Conservation (phyloP, 179 eudicot species). For the Amaranthus tricolor region DNA sequence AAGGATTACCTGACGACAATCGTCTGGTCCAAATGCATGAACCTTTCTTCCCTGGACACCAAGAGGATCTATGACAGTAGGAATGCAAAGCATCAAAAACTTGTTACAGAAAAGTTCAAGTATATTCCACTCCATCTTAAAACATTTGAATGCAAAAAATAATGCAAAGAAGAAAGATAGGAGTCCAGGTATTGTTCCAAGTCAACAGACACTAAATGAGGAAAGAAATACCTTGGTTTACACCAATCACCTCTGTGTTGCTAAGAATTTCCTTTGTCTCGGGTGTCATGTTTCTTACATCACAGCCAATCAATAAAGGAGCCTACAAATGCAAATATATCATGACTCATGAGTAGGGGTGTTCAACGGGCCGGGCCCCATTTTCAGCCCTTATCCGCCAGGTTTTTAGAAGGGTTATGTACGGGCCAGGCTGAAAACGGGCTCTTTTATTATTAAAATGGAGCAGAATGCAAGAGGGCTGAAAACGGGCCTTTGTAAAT, state of each 20-base stretch:
- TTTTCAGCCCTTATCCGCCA: too few species aligned
- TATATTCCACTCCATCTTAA: background rate
- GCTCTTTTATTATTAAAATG: too few species aligned
- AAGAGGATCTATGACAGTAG: constrained; percentile 55
- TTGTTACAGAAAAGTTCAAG: background rate
- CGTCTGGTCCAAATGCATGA: constrained; percentile 49
- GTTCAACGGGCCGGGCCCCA: too few species aligned
- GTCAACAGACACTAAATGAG: background rate
- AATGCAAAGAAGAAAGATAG: background rate
- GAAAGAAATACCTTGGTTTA: constrained; percentile 69
- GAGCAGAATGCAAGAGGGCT: too few species aligned
- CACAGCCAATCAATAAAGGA: constrained; percentile 90
- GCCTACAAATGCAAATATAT: constrained; percentile 45
- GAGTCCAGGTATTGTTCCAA: background rate
- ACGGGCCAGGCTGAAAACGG: too few species aligned
- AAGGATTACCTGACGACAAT: constrained; percentile 67
- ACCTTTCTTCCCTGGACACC: constrained; percentile 97
- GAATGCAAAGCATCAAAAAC: background rate
- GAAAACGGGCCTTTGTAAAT: too few species aligned
- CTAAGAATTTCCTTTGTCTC: constrained; percentile 72
- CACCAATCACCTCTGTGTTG: constrained; percentile 82
- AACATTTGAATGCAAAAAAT: background rate
- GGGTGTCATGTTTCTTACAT: constrained; percentile 80
- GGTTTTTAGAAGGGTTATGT: too few species aligned
- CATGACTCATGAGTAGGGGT: too few species aligned